These are phyloP conservation scores for Xylariaceae sp. DNA, from an alignment of 2,329 filamentous ascomycete species.

Conservation along the genomic window DNA sequence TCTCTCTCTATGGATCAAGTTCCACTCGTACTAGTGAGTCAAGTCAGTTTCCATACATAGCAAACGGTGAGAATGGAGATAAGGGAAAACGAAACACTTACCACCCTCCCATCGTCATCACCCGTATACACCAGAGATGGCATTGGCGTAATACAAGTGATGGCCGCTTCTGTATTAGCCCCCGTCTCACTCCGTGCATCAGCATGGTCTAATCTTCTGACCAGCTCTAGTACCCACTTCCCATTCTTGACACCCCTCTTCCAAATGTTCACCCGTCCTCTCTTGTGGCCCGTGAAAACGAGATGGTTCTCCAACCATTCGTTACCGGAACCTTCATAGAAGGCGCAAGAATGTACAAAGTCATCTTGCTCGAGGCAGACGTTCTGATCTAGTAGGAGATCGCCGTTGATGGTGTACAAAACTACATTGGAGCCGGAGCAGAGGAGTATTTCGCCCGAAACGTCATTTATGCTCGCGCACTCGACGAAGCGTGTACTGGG, in stretches of 20 bases:
- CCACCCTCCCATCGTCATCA: constrained; percentile 88
- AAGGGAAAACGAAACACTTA: constrained; percentile 43
- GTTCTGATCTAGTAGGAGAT: constrained; percentile 74
- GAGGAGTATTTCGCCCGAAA: constrained; percentile 83
- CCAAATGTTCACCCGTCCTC: constrained; percentile 81
- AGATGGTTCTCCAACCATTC: constrained; percentile 88
- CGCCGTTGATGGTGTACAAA: constrained; percentile 85
- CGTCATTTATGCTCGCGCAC: constrained; percentile 83
- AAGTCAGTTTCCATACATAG: constrained; percentile 8
- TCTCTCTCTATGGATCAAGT: constrained; percentile 53
- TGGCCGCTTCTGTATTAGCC: constrained; percentile 60
- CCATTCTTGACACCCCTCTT: constrained; percentile 54
- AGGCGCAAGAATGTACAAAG: constrained; percentile 75
- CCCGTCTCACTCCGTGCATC: constrained; percentile 62
- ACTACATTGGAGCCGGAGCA: constrained; percentile 72
- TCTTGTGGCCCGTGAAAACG: constrained; percentile 82
- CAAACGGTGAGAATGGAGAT: too few relatives aligned
- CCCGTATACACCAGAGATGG: constrained; percentile 84
- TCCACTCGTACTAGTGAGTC: constrained; percentile 56
- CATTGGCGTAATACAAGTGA: constrained; percentile 83
- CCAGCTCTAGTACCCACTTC: constrained; percentile 70
- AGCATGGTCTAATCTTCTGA: constrained; percentile 77
- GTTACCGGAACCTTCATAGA: constrained; percentile 86
- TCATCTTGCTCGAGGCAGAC: constrained; percentile 71
- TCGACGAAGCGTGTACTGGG: constrained; percentile 57